Percentiles rank a stretch among this genome's conserved stretches.
These are phyloP conservation scores for Naganishia cerealis DNA, from an alignment of 1,284 basidiomycete species.

Conservation along the genomic window DNA sequence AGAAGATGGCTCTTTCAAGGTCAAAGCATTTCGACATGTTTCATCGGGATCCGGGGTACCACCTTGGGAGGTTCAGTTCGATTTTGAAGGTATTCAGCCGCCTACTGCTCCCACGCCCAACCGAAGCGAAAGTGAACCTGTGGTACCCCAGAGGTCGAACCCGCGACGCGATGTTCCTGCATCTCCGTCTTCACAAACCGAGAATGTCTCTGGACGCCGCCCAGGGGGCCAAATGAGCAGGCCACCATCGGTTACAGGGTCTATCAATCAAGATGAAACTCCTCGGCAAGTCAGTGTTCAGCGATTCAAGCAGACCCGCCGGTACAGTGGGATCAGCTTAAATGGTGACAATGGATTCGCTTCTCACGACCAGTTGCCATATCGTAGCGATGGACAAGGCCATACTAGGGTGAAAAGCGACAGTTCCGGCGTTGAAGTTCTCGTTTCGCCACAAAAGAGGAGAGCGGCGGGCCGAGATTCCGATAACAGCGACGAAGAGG, in stretches of 20 bases:
- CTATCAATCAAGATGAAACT: slow-evolving; percentile 21
- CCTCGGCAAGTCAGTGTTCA: slow-evolving; percentile 30
- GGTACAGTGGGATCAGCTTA: slow-evolving; percentile 28
- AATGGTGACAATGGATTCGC: slow-evolving; percentile 12
- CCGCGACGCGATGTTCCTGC: background rate
- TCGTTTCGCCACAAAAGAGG: slow-evolving; percentile 23
- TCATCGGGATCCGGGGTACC: slow-evolving; percentile 36
- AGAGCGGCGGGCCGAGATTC: slow-evolving; percentile 3
- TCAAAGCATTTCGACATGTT: slow-evolving; percentile 51
- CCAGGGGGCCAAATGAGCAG: slow-evolving; percentile 12
- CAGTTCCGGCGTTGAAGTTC: slow-evolving; percentile 19
- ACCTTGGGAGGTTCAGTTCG: slow-evolving; percentile 26
- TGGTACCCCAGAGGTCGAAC: background rate
- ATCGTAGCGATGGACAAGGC: slow-evolving; percentile 3
- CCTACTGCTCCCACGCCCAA: background rate
- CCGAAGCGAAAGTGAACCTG: slow-evolving; percentile 14
- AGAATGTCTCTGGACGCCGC: background rate
- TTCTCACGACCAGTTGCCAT: slow-evolving; percentile 2
- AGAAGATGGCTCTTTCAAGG: slow-evolving; percentile 50
- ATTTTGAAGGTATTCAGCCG: background rate
- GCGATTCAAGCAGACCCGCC: slow-evolving; percentile 30
- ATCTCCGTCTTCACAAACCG: background rate
- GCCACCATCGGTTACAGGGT: slow-evolving; percentile 28
- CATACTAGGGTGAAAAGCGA: slow-evolving; percentile 16
- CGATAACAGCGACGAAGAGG: slow-evolving; percentile 19